Percentiles rank a stretch among this genome's conserved stretches.
Conservation (phyloP, 2,329 filamentous ascomycete species). For the Fusarium sp. region DNA sequence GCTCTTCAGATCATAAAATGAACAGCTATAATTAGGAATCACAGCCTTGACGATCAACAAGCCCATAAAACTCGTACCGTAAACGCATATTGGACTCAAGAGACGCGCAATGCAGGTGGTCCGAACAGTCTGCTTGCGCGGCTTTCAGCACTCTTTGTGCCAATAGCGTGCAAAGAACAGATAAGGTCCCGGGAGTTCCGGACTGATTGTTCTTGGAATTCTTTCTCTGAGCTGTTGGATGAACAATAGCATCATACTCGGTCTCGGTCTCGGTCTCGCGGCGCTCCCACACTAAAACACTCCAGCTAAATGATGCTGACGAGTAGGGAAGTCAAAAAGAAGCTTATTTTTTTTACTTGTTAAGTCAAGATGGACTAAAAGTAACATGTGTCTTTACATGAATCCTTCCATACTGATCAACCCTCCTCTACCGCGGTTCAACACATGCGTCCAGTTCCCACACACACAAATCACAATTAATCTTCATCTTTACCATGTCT, state of each 20-base stretch:
- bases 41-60: not conserved
- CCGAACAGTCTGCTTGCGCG: not conserved
- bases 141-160: not conserved
- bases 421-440: not conserved
- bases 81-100: not conserved
- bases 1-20: not conserved
- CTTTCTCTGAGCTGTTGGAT: not conserved
- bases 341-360: not conserved
- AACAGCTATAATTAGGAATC: not conserved
- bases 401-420: not conserved
- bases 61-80: not conserved
- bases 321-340: not conserved
- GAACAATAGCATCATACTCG: not conserved
- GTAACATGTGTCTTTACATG: not conserved
- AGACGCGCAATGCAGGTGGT: not conserved
- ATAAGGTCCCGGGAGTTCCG: not conserved
- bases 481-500: not conserved
- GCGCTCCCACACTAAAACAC: not conserved
- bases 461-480: not conserved
- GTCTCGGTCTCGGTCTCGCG: not conserved
- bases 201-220: not conserved
- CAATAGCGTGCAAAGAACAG: not conserved
- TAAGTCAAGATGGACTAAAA: not conserved
- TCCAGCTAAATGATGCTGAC: not conserved
- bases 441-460: not conserved